Base-by-base conservation (phyloP, 768 basidiomycete species). In the Lactifluus echinatus region DNA sequence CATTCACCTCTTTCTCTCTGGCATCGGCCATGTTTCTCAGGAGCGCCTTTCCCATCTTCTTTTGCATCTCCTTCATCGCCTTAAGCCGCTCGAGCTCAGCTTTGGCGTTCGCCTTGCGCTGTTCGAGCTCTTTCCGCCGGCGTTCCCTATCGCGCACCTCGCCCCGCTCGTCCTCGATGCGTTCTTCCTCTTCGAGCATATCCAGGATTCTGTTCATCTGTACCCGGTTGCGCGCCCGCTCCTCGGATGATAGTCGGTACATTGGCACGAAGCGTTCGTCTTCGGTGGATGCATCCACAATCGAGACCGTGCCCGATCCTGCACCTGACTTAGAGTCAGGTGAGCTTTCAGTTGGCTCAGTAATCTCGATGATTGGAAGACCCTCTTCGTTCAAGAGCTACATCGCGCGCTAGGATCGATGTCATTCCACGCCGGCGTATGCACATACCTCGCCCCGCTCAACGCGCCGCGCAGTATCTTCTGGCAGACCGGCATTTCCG, bases 351-450 rank as follows among this genome's bases (percentile, higher is more conserved):
- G 53, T 50, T 19, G 81, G 81, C 65, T 91, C 89, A 29, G 76
- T 78, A 55, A 91, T 84, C 36, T 91, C 89, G 58, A 89, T 75
- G 60, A 91, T 84, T 11, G 88, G 88, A 37, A 87, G 77, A 3
- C 87, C 87, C 47, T 91, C 87, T 64, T 89, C 86, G 64, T 86
- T 87, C 39, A 85, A 63, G 51, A 84, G 73, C 87, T 89, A 64
- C 24, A 43, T 26, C 11, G 60, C 21, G 60, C 21, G 52, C 63
- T 61, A 65, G 26, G 60, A 52, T 59, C 66, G 63, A 57, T 64
- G 59, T 46, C 26, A 29, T 19, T 43, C 36, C 10, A 12, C 26
- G 42, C 57, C n/a, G 55, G 51, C 33, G 34, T 23, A 53, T 33
- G 63, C 63, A 72, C 79, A 63, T 74, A 87, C 87, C 79, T 87